Evolutionary conservation across 176 grass and related monocot genomes (phyloP), one percentile per base, ranked within the genome.

Genomic region (Eleusine coracana): DNA sequence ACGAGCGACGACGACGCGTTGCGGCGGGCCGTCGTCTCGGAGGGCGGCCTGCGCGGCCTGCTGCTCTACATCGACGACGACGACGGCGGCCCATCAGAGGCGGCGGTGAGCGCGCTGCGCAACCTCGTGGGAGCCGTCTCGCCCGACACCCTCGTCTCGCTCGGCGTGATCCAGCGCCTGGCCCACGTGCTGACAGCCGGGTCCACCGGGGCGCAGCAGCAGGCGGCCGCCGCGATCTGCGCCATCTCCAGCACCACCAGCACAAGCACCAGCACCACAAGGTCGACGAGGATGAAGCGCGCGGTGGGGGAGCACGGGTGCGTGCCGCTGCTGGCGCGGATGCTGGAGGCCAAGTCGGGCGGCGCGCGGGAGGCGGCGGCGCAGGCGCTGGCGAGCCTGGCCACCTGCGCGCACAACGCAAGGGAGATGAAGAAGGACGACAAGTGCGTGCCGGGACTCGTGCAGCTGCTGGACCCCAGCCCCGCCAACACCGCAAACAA

Each of bases 381-480:
- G n/a, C 96, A 98, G 73, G 96, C 93, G 13, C 18, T 96, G 42
- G 91, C 96, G 41, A 92, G 67, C 83, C 91, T 98, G 28, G 81
- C 74, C 76, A 75, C 70, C 66, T 88, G 71, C 75, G 46, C 89
- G 1, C 76, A 42, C 31, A 99, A 99, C 51, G 65, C 85, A 13
- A 74, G 91, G 46, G 91, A 96, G 61, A 29, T 93, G 5, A 90
- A 82, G 73, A 89, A 79, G 83, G 87, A 95, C 73, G 93, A 90
- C 44, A 87, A 95, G 88, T 78, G 87, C 37, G 93, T 99, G 79
- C 93, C 93, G 0, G 73, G 75, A 83, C 88, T 99, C 39, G 96
- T 99, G 45, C 96, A 96, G 70, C 83, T 99, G 89, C 93, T 99
- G 4, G 91, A 99, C 56, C 93, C 93, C 11, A 90, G 85, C 70